These are phyloP conservation scores for Aspergillus melleus DNA, from an alignment of 2,329 filamentous ascomycete species.

Conservation along the genomic window DNA sequence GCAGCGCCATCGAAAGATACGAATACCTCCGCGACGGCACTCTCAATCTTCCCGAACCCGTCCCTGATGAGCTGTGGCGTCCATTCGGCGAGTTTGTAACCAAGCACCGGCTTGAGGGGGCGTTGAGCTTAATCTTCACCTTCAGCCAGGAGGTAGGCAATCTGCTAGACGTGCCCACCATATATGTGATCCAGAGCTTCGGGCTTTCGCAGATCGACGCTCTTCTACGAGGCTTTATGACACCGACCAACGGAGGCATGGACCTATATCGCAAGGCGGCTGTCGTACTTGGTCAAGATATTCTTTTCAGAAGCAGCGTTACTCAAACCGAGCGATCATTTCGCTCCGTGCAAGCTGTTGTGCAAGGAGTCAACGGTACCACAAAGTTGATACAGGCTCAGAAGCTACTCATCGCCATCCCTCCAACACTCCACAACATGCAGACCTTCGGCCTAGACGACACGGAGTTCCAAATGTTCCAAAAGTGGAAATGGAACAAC, in stretches of 20 bases:
- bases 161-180: slow-evolving; percentile 10
- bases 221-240: slow-evolving; percentile 16
- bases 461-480: slow-evolving; percentile 36
- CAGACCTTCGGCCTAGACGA: slow-evolving; percentile 38
- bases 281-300: slow-evolving; percentile 22
- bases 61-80: slow-evolving; percentile 18
- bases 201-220: slow-evolving; percentile 19
- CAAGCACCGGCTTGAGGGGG: slow-evolving; percentile 9
- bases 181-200: slow-evolving; percentile 13
- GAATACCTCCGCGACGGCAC: slow-evolving; percentile 6
- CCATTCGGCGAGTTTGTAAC: slow-evolving; percentile 21
- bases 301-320: slow-evolving; percentile 28
- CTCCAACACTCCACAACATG: slow-evolving; percentile 37
- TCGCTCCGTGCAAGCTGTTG: slow-evolving; percentile 24
- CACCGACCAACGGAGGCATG: slow-evolving; percentile 17
- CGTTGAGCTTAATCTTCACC: slow-evolving; percentile 4
- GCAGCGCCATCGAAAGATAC: slow-evolving; percentile 13
- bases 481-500: slow-evolving; percentile 36
- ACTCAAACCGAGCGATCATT: slow-evolving; percentile 18
- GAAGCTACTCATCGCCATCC: slow-evolving; percentile 38
- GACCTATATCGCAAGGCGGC: slow-evolving; percentile 25
- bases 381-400: slow-evolving; percentile 35
- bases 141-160: slow-evolving; percentile 15
- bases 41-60: slow-evolving; percentile 42
- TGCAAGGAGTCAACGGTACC: slow-evolving; percentile 25